Base-by-base conservation (phyloP, 257 asterid species). In the Scutellaria barbata region DNA sequence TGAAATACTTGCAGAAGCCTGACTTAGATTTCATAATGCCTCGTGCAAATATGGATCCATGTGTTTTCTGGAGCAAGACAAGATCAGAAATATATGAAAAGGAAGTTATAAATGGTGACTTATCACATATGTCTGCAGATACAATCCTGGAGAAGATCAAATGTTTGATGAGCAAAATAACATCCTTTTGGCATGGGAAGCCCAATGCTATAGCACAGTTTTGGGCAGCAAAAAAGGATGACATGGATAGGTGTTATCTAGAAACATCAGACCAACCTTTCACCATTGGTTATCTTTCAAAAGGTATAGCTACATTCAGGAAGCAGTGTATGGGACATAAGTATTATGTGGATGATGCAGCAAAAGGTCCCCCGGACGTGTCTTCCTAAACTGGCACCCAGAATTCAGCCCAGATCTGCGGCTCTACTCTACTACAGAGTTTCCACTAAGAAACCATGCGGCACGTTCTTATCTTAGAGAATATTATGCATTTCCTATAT, bases 371-470 rank as follows among this genome's bases (percentile, higher is more conserved):
- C 39, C 16, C 4, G 69, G 74, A 16, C 69, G 70, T 6, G 63
- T 52, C 7, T 56, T 22, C 63, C 8, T 7, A 30, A 56, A 16
- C 13, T 4, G 41, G 13, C 17, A 56, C 10, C 62, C 3, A 1
- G 62, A 55, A 55, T 4, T 8, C 16, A 3, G 40, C 40, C 63
- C 42, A 25, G 63, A 25, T 8, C 16, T 56, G 1, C 8, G 18
- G 41, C 47, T 60, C 54, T 76, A 76, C 45, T 50, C 80, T 5
- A 30, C 33, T 17, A 20, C 14, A 46, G 73, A 76, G 69, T 71
- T 41, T 20, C 77, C 77, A 6, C 69, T 63, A 0, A 39, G 62
- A 13, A 22, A 43, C 64, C 20, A 35, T 55, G 81, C 73, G 37
- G 5, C n/a, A 0, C 37, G 5, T 4, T 63, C 41, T 2, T 8